Evolutionary conservation across 1,284 basidiomycete species (phyloP).

Genomic region (Microstroma glucosiphilum): DNA sequence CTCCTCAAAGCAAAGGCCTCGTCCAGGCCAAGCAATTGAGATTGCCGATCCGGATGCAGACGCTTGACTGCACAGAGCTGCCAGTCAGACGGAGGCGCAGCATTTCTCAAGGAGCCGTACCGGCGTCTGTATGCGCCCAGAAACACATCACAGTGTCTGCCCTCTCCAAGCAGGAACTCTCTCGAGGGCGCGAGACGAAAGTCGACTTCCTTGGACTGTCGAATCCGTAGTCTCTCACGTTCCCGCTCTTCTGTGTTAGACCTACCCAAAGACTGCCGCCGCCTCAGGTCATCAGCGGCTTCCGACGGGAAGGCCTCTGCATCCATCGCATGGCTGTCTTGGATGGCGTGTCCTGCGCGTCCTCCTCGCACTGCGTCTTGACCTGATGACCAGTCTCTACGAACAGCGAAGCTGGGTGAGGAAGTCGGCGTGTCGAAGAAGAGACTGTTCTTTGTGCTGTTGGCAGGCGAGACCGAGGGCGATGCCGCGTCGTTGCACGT

Average conservation of each 20-base stretch:
- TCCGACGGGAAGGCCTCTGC: neutral
- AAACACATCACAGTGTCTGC: constrained; percentile 43
- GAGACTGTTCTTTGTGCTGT: constrained; percentile 6
- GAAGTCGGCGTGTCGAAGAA: constrained; percentile 12
- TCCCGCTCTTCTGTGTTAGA: constrained; percentile 38
- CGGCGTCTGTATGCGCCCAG: constrained; percentile 29
- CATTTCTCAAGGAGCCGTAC: constrained; percentile 7
- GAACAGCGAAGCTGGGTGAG: constrained; percentile 1
- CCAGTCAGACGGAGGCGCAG: constrained; percentile 19
- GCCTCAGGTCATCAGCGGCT: neutral
- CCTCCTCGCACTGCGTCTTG: neutral
- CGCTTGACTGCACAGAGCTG: constrained; percentile 47
- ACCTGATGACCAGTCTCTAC: neutral
- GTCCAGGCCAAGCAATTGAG: constrained; percentile 43
- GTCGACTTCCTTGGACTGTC: constrained; percentile 33
- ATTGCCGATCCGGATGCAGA: constrained; percentile 42
- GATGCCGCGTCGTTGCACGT: neutral
- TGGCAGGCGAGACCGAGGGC: neutral
- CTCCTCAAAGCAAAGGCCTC: constrained; percentile 46
- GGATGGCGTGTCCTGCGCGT: constrained; percentile 14
- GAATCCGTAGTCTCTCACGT: constrained; percentile 32
- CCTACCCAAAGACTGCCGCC: constrained; percentile 32
- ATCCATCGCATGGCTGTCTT: constrained; percentile 7
- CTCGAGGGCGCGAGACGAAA: constrained; percentile 36
- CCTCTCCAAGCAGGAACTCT: constrained; percentile 43